These are phyloP conservation scores for Trametes sp. DNA, from an alignment of 1,284 basidiomycete species.

Conservation along the genomic window DNA sequence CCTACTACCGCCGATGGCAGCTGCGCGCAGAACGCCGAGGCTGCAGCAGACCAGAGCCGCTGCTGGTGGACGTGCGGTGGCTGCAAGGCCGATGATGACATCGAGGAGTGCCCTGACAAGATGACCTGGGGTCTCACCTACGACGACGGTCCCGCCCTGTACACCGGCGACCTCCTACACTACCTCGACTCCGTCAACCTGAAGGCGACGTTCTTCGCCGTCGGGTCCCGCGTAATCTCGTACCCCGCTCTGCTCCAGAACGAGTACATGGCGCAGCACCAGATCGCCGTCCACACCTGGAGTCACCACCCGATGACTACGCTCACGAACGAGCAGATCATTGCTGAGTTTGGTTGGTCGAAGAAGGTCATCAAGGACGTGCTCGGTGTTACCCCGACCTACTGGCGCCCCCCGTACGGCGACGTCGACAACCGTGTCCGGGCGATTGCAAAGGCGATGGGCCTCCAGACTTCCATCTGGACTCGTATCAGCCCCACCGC, in stretches of 20 bases:
- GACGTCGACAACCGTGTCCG: conserved; percentile 85
- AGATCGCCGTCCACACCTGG: conserved; percentile 77
- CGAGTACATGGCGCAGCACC: conserved; percentile 78
- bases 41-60: conserved; percentile 57
- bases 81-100: conserved; percentile 73
- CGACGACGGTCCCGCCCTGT: conserved; percentile 82
- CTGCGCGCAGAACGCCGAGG: conserved; percentile 68
- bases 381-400: conserved; percentile 72
- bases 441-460: conserved; percentile 77
- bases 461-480: conserved; percentile 72
- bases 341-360: conserved; percentile 90
- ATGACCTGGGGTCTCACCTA: conserved; percentile 77
- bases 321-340: conserved; percentile 82
- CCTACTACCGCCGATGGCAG: conserved; percentile 60
- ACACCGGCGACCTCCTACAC: conserved; percentile 78
- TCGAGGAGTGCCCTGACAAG: conserved; percentile 76
- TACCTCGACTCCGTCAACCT: conserved; percentile 74
- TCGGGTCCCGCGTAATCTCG: conserved; percentile 79
- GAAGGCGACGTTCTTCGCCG: conserved; percentile 88
- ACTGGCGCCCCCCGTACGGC: conserved; percentile 72
- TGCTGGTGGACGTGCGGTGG: conserved; percentile 93
- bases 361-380: conserved; percentile 86
- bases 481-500: conserved; percentile 62
- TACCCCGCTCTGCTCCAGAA: conserved; percentile 69
- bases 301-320: conserved; percentile 75